phyloP scores from a whole-genome alignment of 768 basidiomycete genomes.

The Boletus reticulatus region DNA sequence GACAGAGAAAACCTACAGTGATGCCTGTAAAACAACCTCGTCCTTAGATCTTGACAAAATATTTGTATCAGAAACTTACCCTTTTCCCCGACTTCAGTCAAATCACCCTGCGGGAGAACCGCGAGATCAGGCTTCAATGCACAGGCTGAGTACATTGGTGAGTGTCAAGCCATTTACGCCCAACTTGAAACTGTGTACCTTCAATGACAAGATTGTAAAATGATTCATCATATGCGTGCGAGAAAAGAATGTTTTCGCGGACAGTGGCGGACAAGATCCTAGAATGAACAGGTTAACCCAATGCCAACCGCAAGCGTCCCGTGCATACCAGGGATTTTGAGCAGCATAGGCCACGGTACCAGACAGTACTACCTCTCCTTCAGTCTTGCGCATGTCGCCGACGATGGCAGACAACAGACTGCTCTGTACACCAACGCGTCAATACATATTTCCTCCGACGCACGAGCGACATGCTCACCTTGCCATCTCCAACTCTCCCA shows the following conservation, averaged over 20 bases:
- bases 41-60: neutral
- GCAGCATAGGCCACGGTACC: conserved; percentile 81
- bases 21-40: conserved; percentile 39
- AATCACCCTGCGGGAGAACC: conserved; percentile 76
- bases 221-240: conserved; percentile 79
- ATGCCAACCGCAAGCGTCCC: neutral
- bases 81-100: conserved; percentile 85
- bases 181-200: conserved; percentile 38
- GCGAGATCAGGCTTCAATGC: conserved; percentile 81
- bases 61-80: conserved; percentile 37
- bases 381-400: conserved; percentile 78
- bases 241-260: conserved; percentile 90
- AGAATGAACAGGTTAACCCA: neutral
- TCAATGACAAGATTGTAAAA: conserved; percentile 85
- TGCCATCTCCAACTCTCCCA: conserved; percentile 90
- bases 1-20: conserved; percentile 42
- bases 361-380: conserved; percentile 67
- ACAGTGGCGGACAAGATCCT: conserved; percentile 87
- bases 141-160: conserved; percentile 52
- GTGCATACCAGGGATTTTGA: conserved; percentile 77
- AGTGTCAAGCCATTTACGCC: neutral
- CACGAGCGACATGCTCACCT: conserved; percentile 43
- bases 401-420: conserved; percentile 78
- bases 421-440: conserved; percentile 40
- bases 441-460: neutral